A percentile compares a stretch with the other conserved stretches of the same genome.
phyloP scores from a whole-genome alignment of 2,329 filamentous ascomycete genomes.

The Paecilomyces variotii region DNA sequence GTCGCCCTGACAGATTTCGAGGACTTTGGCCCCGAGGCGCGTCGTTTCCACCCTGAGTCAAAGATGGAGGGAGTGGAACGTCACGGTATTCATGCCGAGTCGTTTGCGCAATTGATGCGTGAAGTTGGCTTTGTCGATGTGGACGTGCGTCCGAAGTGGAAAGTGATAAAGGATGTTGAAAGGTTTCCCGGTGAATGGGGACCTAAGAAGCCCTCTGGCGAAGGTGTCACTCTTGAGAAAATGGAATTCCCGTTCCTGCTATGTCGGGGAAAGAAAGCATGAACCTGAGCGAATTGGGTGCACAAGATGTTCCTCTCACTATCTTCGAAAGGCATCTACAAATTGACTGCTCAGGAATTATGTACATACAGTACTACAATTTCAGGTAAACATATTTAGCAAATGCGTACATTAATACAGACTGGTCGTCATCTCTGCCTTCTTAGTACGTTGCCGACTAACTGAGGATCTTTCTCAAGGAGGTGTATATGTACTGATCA shows the following conservation, averaged over 20 bases:
- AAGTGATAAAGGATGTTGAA: neutral
- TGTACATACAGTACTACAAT: too few species aligned
- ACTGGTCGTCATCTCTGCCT: neutral
- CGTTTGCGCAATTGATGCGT: conserved; percentile 37
- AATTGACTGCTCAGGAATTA: too few species aligned
- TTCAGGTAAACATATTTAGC: too few species aligned
- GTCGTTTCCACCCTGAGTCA: conserved; percentile 44
- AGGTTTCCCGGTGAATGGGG: neutral
- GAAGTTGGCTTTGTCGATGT: conserved; percentile 45
- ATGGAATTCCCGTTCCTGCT: neutral
- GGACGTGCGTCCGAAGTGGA: neutral
- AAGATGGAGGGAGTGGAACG: conserved; percentile 48
- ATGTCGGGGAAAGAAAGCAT: neutral
- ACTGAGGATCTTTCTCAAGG: neutral
- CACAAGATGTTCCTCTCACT: neutral
- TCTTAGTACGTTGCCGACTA: neutral
- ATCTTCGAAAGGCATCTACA: neutral
- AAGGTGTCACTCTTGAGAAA: neutral
- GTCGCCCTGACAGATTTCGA: conserved; percentile 52
- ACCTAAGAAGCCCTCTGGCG: neutral
- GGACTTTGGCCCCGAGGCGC: conserved; percentile 46
- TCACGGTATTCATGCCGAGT: conserved; percentile 41
- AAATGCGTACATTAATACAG: too few species aligned
- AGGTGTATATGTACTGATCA: neutral
- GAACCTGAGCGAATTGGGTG: neutral